Conservation (phyloP, 306 rosid genomes). For the Cucurbita ficifolia region DNA sequence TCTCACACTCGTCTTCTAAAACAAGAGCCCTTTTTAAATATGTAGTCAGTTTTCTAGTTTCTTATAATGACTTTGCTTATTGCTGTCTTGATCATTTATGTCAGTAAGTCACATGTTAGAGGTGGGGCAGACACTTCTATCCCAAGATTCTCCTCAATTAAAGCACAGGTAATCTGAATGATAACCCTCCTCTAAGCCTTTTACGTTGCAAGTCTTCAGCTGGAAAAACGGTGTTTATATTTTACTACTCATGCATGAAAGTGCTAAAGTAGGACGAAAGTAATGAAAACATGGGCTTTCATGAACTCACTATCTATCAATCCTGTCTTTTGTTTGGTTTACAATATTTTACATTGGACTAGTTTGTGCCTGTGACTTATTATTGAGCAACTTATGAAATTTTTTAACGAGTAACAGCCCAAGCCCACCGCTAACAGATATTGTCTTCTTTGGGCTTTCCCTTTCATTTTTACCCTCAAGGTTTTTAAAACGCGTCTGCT, state of each 20-base stretch:
- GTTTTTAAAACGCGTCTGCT: no score
- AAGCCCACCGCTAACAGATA: no score
- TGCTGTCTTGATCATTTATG: not conserved
- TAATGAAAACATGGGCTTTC: not conserved
- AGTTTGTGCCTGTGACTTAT: not conserved
- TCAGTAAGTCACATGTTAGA: conserved; percentile 55
- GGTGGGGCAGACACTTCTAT: conserved; percentile 37
- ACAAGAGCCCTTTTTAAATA: not conserved
- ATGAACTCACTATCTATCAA: not conserved
- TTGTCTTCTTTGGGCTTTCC: no score
- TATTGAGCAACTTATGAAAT: not conserved
- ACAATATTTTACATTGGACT: not conserved
- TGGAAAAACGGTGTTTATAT: not conserved
- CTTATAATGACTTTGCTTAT: not conserved
- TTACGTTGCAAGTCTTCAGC: not conserved
- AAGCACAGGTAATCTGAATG: conserved; percentile 27
- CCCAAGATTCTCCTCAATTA: conserved; percentile 37
- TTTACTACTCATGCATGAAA: not conserved
- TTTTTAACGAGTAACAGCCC: no score
- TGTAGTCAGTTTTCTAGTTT: not conserved
- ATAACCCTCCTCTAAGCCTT: not conserved
- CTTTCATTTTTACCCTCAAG: no score
- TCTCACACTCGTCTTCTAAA: not conserved
- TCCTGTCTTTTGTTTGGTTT: not conserved
- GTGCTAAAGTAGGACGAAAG: not conserved